Base-by-base conservation (phyloP, 768 basidiomycete genomes). In the Hydnum rufescens region DNA sequence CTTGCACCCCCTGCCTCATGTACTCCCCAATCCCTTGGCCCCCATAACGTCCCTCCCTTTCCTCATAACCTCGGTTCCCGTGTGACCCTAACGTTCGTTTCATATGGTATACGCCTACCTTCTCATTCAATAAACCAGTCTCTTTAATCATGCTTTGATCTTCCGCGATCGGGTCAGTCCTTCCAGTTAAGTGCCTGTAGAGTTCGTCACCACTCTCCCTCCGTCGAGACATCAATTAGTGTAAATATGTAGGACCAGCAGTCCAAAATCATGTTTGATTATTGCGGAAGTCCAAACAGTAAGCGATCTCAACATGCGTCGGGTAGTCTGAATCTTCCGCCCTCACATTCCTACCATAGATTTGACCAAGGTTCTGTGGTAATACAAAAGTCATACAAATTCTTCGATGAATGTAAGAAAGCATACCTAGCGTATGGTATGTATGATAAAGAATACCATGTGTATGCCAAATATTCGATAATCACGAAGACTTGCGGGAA, bases 381-480 rank as follows among this genome's bases (percentile, higher is more conserved):
- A n/a, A n/a, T n/a, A n/a, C n/a, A n/a, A n/a, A n/a, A n/a, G n/a
- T n/a, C n/a, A n/a, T n/a, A n/a, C n/a, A n/a, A n/a, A n/a, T n/a
- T n/a, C n/a, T n/a, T n/a, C n/a, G n/a, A n/a, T n/a, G n/a, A n/a
- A n/a, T n/a, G n/a, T n/a, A n/a, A n/a, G n/a, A n/a, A n/a, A n/a
- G n/a, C n/a, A n/a, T 26, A 47, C 44, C 44, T 16, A 8, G 90
- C 90, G 60, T 92, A 93, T 2, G 90, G 90, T 59, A 96, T 87
- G 67, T 92, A 95, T 8, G 60, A 63, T 5, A 68, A 58, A 5
- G 58, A 63, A 56, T 67, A 68, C 65, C 63, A 23, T 1, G 44
- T 51, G 49, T 51, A 13, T 18, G 5, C 8, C 29, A 93, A 71
- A 65, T 85, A 93, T 64, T 92, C 80, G 64, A 95, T 69, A 66